Evolutionary conservation across 441 rosid genomes (phyloP), one percentile per base, ranked within the genome.

Genomic region (Cnidoscolus chayamansa): DNA sequence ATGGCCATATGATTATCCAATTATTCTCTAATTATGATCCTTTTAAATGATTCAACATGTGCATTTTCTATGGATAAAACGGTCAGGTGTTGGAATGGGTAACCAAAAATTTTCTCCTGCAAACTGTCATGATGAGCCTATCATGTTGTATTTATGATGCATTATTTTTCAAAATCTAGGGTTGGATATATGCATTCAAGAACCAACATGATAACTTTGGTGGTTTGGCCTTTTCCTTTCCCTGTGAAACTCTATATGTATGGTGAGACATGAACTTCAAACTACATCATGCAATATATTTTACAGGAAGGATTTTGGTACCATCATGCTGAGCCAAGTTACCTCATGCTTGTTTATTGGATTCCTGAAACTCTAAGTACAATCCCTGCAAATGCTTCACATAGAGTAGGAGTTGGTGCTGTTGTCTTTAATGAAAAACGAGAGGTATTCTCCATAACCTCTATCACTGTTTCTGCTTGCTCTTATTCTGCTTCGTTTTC

Each of bases 341-440:
- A 91, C 79, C 79, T 93, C 57, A 93, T 91, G 98, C 90, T 93
- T 74, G 94, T 88, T 74, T 84, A 80, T 72, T 93, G 97, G 98
- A 88, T 93, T 84, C 96, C 97, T 5, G 78, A 79, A 65, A 86
- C 83, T 13, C 73, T 79, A 13, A 86, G 81, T 76, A 91, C 91
- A 19, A 81, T 93, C 67, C 98, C 98, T 65, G 84, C 85, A 12
- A 91, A 93, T 82, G 98, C 97, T 48, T 81, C 97, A 6, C 98
- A 91, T 63, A 83, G 90, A 70, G 90, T 91, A 3, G 67, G 88
- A 58, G 79, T 93, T 64, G 98, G 97, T 70, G 91, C 85, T 70
- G 76, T 93, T 73, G 88, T 91, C 77, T 77, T 91, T 76, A 91
- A 88, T 79, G 83, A 84, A 70, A 87, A 82, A 78, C 78, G 86